Percentiles rank a stretch among this genome's conserved stretches.
phyloP scores from a whole-genome alignment of 2,329 filamentous ascomycete species.

The Tothia fuscella region DNA sequence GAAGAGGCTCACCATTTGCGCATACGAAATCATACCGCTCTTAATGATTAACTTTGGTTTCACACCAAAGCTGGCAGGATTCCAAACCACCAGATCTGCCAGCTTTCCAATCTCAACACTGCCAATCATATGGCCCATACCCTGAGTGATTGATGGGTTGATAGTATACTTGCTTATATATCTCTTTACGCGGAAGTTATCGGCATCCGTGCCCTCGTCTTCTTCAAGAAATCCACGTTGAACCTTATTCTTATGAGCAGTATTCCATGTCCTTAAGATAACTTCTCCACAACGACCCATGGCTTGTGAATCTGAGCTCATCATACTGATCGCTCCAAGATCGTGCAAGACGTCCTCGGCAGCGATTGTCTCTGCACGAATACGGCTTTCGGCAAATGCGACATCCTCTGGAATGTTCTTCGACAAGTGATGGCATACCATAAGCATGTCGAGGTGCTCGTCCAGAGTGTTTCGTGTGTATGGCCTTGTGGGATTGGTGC shows the following conservation, averaged over 20 bases:
- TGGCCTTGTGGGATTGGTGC: slow-evolving; percentile 84
- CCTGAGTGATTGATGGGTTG: slow-evolving; percentile 84
- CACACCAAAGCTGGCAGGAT: slow-evolving; percentile 70
- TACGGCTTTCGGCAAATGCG: slow-evolving; percentile 86
- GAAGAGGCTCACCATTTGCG: slow-evolving; percentile 57
- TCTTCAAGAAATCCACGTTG: slow-evolving; percentile 67
- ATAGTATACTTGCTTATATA: slow-evolving; percentile 95
- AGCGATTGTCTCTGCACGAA: slow-evolving; percentile 90
- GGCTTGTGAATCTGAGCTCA: slow-evolving; percentile 88
- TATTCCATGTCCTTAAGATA: slow-evolving; percentile 88
- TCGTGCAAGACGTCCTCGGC: slow-evolving; percentile 95
- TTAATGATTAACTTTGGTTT: slow-evolving; percentile 78
- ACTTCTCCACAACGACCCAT: slow-evolving; percentile 97
- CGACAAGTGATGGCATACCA: slow-evolving; percentile 92
- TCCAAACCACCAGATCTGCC: slow-evolving; percentile 83
- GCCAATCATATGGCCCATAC: slow-evolving; percentile 77
- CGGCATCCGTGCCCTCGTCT: slow-evolving; percentile 66
- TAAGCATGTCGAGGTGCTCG: slow-evolving; percentile 95
- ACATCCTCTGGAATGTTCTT: slow-evolving; percentile 93
- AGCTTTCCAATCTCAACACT: slow-evolving; percentile 82
- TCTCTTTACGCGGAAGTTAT: slow-evolving; percentile 85
- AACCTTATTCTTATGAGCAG: slow-evolving; percentile 89
- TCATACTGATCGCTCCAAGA: slow-evolving; percentile 92
- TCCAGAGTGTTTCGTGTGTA: slow-evolving; percentile 88
- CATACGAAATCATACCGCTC: slow-evolving; percentile 71